Percentiles rank a stretch among this genome's conserved stretches.
Conservation (phyloP, 106 monocot genomes). For the Platanthera guangdongensis region DNA sequence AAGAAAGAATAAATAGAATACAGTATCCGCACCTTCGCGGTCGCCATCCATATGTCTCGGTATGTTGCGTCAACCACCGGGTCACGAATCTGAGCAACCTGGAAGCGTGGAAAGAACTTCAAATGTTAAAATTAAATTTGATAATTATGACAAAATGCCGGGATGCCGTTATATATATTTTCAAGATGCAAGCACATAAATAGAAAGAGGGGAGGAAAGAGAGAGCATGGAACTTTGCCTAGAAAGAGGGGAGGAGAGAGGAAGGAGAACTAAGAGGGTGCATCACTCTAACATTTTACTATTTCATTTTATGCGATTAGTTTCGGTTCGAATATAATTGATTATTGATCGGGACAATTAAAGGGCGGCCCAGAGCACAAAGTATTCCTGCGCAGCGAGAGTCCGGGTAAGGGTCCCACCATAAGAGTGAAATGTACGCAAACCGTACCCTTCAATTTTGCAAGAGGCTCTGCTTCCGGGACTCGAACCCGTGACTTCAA, state of each 20-base stretch:
- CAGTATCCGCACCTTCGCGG: conserved; percentile 65
- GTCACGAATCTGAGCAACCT: conserved; percentile 69
- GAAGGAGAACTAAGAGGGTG: not conserved
- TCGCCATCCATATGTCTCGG: conserved; percentile 90
- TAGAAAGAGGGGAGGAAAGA: not conserved
- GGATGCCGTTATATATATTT: not conserved
- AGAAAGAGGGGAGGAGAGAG: not conserved
- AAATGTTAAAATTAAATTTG: not conserved
- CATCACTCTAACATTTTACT: no score
- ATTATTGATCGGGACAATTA: no score
- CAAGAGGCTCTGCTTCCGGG: no score
- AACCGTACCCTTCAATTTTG: no score
- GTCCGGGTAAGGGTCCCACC: no score
- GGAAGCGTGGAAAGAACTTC: conserved; percentile 10
- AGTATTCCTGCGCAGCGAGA: no score
- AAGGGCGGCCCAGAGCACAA: no score
- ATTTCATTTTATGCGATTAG: no score
- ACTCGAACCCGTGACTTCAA: no score
- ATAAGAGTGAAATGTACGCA: no score
- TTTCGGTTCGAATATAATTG: no score
- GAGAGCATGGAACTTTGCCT: not conserved
- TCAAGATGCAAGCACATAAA: not conserved
- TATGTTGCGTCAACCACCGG: conserved; percentile 81
- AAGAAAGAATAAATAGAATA: not conserved
- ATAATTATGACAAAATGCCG: not conserved